Conservation (phyloP, 805 yeast genomes). For the Candida easanensis region DNA sequence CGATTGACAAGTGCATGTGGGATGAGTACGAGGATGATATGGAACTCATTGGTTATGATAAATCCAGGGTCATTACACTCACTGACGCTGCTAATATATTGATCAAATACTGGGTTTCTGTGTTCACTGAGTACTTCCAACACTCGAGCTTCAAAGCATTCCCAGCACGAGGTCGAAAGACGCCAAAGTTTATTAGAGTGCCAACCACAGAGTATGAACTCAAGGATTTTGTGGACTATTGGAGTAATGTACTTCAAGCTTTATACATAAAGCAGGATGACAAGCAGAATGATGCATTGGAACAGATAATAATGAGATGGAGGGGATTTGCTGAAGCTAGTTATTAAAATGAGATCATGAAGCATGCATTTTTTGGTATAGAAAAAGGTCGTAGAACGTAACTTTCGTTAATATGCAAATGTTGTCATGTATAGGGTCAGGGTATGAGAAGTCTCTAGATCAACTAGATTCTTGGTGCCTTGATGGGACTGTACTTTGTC, state of each 20-base stretch:
- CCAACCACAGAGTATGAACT: slow-evolving; percentile 39
- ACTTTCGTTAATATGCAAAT: too few species aligned
- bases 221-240: slow-evolving; percentile 43
- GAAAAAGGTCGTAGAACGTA: not conserved
- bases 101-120: slow-evolving; percentile 51
- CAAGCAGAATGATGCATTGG: slow-evolving; percentile 32
- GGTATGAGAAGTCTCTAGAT: not conserved
- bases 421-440: too few species aligned
- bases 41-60: slow-evolving; percentile 47
- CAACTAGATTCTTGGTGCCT: slow-evolving; percentile 22
- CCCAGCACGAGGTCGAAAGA: slow-evolving; percentile 26
- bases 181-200: slow-evolving; percentile 19
- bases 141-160: slow-evolving; percentile 19
- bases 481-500: slow-evolving; percentile 22
- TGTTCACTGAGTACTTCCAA: slow-evolving; percentile 49
- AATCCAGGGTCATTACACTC: slow-evolving; percentile 33
- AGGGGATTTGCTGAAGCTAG: slow-evolving; percentile 7
- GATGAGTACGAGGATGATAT: slow-evolving; percentile 55
- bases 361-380: not conserved
- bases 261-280: slow-evolving; percentile 39
- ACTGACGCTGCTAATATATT: slow-evolving; percentile 42
- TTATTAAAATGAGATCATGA: not conserved
- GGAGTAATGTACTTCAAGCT: slow-evolving; percentile 45
- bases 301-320: slow-evolving; percentile 36
- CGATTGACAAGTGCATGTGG: slow-evolving; percentile 50